Base-by-base conservation (phyloP, 345 rosid species). In the Cardamine chenopodiifolia region DNA sequence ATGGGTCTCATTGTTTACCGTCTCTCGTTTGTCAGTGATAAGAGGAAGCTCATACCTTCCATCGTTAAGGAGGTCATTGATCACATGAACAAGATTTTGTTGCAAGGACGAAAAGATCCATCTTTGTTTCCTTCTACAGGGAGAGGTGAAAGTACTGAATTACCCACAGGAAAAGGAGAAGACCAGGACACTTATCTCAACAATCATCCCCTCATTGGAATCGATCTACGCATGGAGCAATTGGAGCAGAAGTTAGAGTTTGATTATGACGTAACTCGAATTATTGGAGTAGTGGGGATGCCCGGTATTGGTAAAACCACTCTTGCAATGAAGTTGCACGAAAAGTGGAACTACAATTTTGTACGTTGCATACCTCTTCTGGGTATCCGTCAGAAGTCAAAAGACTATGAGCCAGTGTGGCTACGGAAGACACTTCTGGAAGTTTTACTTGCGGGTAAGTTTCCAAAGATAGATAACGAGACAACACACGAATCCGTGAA, bases 271-370 rank as follows among this genome's bases (percentile, higher is more conserved):
- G 34, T 39, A 53, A 72, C 77, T 53, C 77, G 45, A 14, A 62
- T 72, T 72, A 4, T 72, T 14, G 77, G 77, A 40, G 77, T 63
- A 26, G 70, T 62, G 13, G 77, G 77, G 4, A 62, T 72, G 70
- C 77, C 44, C 0, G 55, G 70, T 3, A 63, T 72, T 62, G 77
- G 77, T 14, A 63, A 72, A 53, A 62, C 63, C 1, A 20, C 70
- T 53, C 76, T 62, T 0, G 70, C 62, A 2, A 28, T 18, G 62
- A 53, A 4, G 62, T 0, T 72, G 23, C 4, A 49, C 13, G 23
- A 40, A 18, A 40, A 72, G 14, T 72, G 70, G 60, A 34, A 9
- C 31, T 20, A 19, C 59, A 48, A 49, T 0, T 66, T 66, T 32
- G 0, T 19, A 19, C 57, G 59, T 4, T 50, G 9, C 9, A 0